Base-by-base conservation (phyloP, 2,329 filamentous ascomycete species). In the Calcarisporium arbuscula region DNA sequence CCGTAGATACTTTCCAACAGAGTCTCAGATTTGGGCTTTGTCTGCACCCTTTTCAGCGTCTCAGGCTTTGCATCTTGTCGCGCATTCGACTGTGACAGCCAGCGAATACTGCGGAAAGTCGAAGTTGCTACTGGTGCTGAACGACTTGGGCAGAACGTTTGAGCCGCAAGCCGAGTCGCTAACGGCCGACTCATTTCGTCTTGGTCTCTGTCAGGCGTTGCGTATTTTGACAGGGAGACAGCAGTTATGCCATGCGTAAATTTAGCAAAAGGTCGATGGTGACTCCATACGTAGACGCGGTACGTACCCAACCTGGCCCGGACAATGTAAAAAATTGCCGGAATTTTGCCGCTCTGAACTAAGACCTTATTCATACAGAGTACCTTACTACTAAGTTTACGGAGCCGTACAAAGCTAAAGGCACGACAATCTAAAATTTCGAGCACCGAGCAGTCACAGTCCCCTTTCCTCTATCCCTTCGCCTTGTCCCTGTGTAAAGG, bases 101-200 rank as follows among this genome's bases (percentile, higher is more conserved):
- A 40, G 22, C 64, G 59, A 32, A 45, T 40, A 28, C 40, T 35
- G 29, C 47, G 46, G 26, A 47, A 38, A 19, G 44, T 35, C 34
- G 36, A 45, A 42, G 46, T 44, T 21, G 36, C 34, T 32, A 40
- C 44, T 30, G 43, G 36, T 36, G 35, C 46, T 39, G 39, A 53
- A 34, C 47, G 25, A 16, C 18, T 33, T 39, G 42, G 56, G 27
- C 58, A 52, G 40, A 62, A 45, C 30, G 60, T 51, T 41, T 58
- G 62, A 48, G 61, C 64, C 55, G 64, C 47, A 25, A 64, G 54
- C 57, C 67, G 61, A 48, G 55, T 60, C 45, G 56, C 51, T 32
- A 65, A 53, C 48, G 62, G 50, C 34, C 58, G 62, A 41, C 60
- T 69, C 68, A 72, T 72, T 34, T 48, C 56, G 46, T 48, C 43